Conservation (phyloP, 2,329 filamentous ascomycete genomes). For the Phoma herbarum region DNA sequence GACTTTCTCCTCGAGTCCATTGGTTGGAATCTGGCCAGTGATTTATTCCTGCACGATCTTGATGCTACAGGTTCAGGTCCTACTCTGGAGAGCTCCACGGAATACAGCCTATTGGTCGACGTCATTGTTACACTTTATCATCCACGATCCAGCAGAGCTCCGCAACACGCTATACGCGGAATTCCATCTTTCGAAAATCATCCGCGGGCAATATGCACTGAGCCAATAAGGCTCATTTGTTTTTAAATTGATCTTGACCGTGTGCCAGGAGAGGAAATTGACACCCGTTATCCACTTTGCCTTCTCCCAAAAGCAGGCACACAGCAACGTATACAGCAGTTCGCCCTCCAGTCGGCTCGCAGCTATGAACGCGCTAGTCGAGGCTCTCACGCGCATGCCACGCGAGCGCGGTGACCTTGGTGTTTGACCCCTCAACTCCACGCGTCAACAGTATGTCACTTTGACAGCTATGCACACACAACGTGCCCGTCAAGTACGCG, state of each 20-base stretch:
- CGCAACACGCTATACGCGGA: not conserved
- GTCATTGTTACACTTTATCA: not conserved
- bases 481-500: constrained; percentile 7
- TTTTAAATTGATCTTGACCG: not conserved
- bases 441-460: constrained; percentile 35
- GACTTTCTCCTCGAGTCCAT: not conserved
- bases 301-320: not conserved
- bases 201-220: not conserved
- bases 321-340: constrained; percentile 34
- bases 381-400: not conserved
- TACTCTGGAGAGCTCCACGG: not conserved
- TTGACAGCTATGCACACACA: constrained; percentile 20
- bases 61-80: too few species aligned
- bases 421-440: constrained; percentile 8
- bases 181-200: not conserved
- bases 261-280: not conserved
- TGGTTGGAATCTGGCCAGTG: not conserved
- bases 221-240: not conserved
- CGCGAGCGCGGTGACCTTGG: constrained; percentile 6
- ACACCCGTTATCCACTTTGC: not conserved
- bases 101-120: not conserved
- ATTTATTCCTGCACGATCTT: not conserved
- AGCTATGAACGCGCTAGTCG: not conserved
- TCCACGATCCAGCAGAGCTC: not conserved
- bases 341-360: constrained; percentile 31